These are phyloP conservation scores for Salix suchowensis DNA, from an alignment of 345 rosid species.

Conservation along the genomic window DNA sequence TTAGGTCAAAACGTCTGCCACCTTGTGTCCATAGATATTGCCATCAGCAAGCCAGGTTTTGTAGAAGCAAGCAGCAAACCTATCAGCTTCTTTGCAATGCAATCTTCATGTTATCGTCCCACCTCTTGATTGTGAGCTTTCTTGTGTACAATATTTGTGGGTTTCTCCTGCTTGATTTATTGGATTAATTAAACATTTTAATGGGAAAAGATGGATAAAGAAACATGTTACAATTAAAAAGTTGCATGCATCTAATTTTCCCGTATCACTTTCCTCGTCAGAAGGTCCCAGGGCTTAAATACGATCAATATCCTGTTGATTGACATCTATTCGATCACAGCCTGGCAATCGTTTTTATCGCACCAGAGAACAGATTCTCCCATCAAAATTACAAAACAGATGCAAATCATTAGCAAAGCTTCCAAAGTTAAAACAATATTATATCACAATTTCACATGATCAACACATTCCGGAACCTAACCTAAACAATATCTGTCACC, in stretches of 20 bases:
- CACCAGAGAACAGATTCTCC: not conserved
- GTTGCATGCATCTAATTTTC: not conserved
- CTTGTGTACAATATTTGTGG: too few species aligned
- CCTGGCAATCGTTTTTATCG: not conserved
- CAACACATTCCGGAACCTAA: not conserved
- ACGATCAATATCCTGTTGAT: not conserved
- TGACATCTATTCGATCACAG: not conserved
- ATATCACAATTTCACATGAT: not conserved
- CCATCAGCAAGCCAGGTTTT: too few species aligned
- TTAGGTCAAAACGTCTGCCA: not conserved
- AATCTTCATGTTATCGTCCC: too few species aligned
- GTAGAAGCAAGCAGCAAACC: too few species aligned
- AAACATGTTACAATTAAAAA: not conserved
- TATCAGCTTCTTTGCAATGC: too few species aligned
- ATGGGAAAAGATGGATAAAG: not conserved
- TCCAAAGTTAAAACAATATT: not conserved
- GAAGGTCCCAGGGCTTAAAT: not conserved
- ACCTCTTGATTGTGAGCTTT: too few species aligned
- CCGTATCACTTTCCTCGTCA: not conserved
- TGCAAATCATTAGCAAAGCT: conserved; percentile 2
- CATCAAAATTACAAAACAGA: not conserved
- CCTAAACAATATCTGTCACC: not conserved
- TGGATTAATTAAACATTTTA: too few species aligned
- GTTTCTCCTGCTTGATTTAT: too few species aligned
- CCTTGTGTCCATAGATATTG: not conserved